phyloP scores from a whole-genome alignment of 768 basidiomycete species.

The Mrakia gelida region DNA sequence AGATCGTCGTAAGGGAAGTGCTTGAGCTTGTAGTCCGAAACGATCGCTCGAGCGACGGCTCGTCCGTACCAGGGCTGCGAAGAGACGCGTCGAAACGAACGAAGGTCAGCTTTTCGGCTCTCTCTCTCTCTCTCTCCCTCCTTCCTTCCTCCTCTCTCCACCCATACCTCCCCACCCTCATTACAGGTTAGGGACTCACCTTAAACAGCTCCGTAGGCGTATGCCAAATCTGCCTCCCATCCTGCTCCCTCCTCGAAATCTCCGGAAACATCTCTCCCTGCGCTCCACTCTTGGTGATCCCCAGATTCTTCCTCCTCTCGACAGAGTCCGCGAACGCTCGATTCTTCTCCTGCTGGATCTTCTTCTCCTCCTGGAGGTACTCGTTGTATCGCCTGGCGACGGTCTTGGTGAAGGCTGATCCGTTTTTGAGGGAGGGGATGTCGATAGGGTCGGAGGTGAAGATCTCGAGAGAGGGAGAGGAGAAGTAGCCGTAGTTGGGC shows the following conservation, averaged over 20 bases:
- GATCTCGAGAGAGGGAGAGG: conserved; percentile 59
- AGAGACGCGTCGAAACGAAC: neutral
- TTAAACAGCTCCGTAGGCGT: conserved; percentile 97
- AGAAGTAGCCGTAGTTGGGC: conserved; percentile 93
- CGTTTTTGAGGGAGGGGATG: conserved; percentile 63
- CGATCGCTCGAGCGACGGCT: conserved; percentile 80
- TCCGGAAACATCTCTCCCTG: conserved; percentile 17
- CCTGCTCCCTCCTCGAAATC: conserved; percentile 32
- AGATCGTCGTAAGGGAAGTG: conserved; percentile 96
- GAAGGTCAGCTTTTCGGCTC: neutral
- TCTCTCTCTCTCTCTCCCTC: neutral
- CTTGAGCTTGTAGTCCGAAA: conserved; percentile 86
- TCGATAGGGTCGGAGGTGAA: conserved; percentile 61
- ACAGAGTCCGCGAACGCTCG: conserved; percentile 50
- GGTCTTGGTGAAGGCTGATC: conserved; percentile 71
- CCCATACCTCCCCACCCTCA: too few relatives aligned
- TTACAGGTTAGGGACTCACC: conserved; percentile 51
- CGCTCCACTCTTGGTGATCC: neutral
- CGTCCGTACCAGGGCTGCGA: conserved; percentile 87
- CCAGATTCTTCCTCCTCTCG: conserved; percentile 16
- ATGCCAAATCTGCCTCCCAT: conserved; percentile 87
- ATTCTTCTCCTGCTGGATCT: conserved; percentile 46
- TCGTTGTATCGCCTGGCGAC: conserved; percentile 71
- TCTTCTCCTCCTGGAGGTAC: conserved; percentile 56
- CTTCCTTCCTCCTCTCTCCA: neutral